Evolutionary conservation across 1,284 basidiomycete species (phyloP), one percentile per base, ranked within the genome.

Genomic region (Tetrapyrgos nigripes): DNA sequence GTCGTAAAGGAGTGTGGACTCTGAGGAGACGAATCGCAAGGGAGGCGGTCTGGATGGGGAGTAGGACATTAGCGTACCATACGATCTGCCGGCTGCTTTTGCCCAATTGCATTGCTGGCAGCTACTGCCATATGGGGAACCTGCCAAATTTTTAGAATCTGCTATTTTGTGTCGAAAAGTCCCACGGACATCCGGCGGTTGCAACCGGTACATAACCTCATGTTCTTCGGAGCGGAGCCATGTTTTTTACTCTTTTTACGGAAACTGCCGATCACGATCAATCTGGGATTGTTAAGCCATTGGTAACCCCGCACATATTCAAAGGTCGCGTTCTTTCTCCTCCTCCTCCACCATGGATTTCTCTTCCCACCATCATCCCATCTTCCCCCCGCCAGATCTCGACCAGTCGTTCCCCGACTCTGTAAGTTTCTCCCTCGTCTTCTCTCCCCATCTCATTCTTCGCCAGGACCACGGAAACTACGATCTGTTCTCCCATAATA

Each of bases 1-100:
- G 76, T 91, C 87, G 72, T 92, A 91, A 74, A 91, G 85, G 70
- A 91, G 85, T 50, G 85, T 80, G 66, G 37, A 14, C 31, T 8
- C 8, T 14, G 31, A 33, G 83, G 77, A 56, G 82, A 73, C 60
- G 79, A 79, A 62, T 73, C 73, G 59, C 76, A 73, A 64, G 68
- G 72, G 67, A 78, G 65, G 11, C 81, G 79, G 21, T 80, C 75
- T 29, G 82, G 76, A 66, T 79, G 80, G 26, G 62, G 76, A 76
- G 40, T 81, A 46, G 80, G 77, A 55, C n/a, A n/a, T n/a, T n/a
- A n/a, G n/a, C n/a, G n/a, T n/a, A n/a, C n/a, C n/a, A n/a, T n/a
- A n/a, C 37, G 37, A n/a, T 40, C 13, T 40, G 37, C 19, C 17
- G 8, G 5, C 37, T 11, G 37, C 51, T 43, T 27, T 53, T 53